Evolutionary conservation across 345 rosid genomes (phyloP).

Genomic region (Passiflora organensis): DNA sequence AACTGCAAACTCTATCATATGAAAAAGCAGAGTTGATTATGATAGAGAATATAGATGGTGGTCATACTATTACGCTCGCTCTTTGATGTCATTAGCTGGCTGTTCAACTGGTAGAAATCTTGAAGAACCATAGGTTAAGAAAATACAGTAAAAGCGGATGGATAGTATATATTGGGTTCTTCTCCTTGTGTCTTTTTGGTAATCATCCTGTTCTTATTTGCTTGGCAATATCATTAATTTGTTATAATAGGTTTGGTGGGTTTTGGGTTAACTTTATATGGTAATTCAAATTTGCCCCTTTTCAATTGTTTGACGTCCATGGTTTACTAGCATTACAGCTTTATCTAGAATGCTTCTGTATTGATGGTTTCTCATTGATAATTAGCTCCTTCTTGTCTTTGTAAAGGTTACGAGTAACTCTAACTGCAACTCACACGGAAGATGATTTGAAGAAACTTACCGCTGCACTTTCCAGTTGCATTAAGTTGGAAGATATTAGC

Average conservation of each 20-base stretch:
- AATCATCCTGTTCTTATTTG: too few species aligned
- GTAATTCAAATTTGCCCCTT: background rate
- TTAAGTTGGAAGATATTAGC: constrained; percentile 38
- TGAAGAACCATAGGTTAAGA: too few species aligned
- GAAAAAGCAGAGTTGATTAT: too few species aligned
- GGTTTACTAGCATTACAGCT: background rate
- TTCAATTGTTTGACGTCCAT: background rate
- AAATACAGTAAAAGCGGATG: too few species aligned
- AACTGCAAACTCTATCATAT: background rate
- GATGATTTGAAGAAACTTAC: constrained; percentile 78
- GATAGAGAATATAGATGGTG: too few species aligned
- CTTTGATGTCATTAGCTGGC: too few species aligned
- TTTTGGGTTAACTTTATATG: background rate
- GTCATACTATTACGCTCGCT: too few species aligned
- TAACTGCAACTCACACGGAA: constrained; percentile 61
- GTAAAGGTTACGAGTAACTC: constrained; percentile 73
- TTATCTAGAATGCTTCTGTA: background rate
- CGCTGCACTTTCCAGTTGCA: constrained; percentile 48
- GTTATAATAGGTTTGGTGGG: too few species aligned
- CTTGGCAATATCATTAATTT: too few species aligned
- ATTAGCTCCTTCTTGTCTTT: background rate
- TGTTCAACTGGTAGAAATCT: too few species aligned
- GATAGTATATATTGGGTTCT: too few species aligned
- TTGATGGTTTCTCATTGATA: background rate
- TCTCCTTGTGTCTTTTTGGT: too few species aligned